A percentile compares a stretch with the other conserved stretches of the same genome.
phyloP scores from a whole-genome alignment of 129 eudicot species.

The Kitagawia praeruptora region DNA sequence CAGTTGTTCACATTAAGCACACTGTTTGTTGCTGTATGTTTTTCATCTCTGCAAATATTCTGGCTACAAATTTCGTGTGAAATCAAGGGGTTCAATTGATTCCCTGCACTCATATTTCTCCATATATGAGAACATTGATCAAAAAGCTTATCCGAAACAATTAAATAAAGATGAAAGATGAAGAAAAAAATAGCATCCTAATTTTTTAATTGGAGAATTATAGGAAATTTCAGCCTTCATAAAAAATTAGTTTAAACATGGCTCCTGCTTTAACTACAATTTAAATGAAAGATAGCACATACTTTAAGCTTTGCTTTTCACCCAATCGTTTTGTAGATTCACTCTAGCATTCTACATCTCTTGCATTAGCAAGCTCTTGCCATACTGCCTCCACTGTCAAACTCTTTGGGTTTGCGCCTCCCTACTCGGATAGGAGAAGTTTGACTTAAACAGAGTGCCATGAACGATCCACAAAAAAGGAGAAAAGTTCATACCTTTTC shows the following conservation, averaged over 20 bases:
- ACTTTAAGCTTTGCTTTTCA: constrained; percentile 75
- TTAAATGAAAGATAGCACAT: constrained; percentile 7
- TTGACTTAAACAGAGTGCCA: background rate
- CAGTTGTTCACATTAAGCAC: background rate
- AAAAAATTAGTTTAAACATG: background rate
- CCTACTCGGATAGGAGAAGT: background rate
- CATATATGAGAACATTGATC: constrained; percentile 51
- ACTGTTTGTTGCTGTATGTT: background rate
- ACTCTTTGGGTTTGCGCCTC: constrained; percentile 47
- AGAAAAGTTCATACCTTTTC: constrained; percentile 36
- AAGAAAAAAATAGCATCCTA: background rate
- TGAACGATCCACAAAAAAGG: background rate
- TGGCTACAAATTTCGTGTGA: constrained; percentile 28
- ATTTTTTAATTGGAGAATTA: background rate
- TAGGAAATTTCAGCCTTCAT: background rate
- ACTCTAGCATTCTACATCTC: constrained; percentile 57
- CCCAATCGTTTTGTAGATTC: constrained; percentile 55
- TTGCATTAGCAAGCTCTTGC: constrained; percentile 80
- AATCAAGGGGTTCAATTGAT: constrained; percentile 44
- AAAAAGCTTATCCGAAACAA: constrained; percentile 35
- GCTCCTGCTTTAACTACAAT: background rate
- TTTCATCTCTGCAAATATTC: constrained; percentile 32
- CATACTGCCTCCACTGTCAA: constrained; percentile 80
- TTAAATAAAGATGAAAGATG: background rate
- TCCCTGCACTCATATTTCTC: constrained; percentile 34